Percentiles rank a stretch among this genome's conserved stretches.
Evolutionary conservation across 768 basidiomycete species (phyloP).

Genomic region (Pisolithus sp.): DNA sequence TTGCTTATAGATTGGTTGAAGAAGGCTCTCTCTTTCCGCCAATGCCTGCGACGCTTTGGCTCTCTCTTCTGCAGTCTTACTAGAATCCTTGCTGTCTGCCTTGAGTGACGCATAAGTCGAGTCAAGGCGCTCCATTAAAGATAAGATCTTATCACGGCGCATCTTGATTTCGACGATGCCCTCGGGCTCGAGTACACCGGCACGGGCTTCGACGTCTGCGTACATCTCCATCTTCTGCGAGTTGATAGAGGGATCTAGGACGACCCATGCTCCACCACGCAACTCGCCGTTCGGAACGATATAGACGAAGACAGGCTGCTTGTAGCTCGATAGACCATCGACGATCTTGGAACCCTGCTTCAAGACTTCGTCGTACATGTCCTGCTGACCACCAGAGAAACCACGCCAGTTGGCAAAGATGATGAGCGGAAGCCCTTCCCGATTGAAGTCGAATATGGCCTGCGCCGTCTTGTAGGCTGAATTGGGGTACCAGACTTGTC

Average conservation of each 20-base stretch:
- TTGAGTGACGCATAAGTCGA: conserved; percentile 75
- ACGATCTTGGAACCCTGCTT: conserved; percentile 99
- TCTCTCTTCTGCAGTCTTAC: conserved; percentile 70
- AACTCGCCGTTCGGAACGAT: conserved; percentile 98
- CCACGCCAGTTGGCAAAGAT: conserved; percentile 99
- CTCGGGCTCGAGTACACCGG: conserved; percentile 95
- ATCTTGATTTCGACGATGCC: conserved; percentile 98
- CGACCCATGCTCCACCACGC: conserved; percentile 99
- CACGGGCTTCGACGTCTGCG: conserved; percentile 91
- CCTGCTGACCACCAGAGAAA: conserved; percentile 98
- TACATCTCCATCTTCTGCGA: conserved; percentile 99
- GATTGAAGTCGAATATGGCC: conserved; percentile 97
- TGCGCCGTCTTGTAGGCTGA: conserved; percentile 99
- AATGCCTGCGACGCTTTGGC: conserved; percentile 62
- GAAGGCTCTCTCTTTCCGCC: conserved; percentile 65
- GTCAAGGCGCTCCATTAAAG: conserved; percentile 92
- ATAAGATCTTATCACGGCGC: conserved; percentile 87
- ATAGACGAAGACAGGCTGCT: conserved; percentile 96
- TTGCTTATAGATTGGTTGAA: conserved; percentile 90
- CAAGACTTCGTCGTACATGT: conserved; percentile 97
- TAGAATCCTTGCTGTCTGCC: conserved; percentile 67
- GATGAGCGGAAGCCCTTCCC: conserved; percentile 93
- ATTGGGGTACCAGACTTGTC: conserved; percentile 99
- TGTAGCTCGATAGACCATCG: conserved; percentile 94
- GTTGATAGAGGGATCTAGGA: conserved; percentile 97